A percentile compares a stretch with the other conserved stretches of the same genome.
Evolutionary conservation across 805 yeast species (phyloP).

Genomic region (Ogataea sp.): DNA sequence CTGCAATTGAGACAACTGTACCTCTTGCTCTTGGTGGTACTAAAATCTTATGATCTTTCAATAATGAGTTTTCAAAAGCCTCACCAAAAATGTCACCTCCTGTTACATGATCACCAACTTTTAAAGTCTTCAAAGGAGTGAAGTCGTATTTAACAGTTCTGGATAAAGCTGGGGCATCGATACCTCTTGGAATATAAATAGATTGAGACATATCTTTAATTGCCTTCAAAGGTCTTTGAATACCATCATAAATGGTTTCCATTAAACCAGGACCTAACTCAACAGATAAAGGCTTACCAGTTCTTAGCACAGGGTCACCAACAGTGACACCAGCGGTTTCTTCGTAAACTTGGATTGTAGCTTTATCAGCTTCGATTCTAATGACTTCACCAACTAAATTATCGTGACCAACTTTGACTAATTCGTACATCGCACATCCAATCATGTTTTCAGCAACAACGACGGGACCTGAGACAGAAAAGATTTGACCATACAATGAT

Average conservation of each 20-base stretch:
- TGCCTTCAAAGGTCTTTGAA: constrained; percentile 95
- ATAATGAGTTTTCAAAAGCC: constrained; percentile 86
- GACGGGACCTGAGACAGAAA: constrained; percentile 97
- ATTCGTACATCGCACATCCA: constrained; percentile 99
- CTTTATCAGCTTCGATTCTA: constrained; percentile 93
- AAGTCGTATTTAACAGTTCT: constrained; percentile 81
- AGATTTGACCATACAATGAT: constrained; percentile 78
- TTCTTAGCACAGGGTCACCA: constrained; percentile 97
- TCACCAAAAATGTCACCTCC: constrained; percentile 98
- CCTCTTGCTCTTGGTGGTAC: constrained; percentile 99
- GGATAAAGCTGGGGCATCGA: constrained; percentile 90
- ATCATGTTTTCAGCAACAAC: constrained; percentile 97
- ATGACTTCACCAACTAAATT: constrained; percentile 97
- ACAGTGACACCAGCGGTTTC: constrained; percentile 99
- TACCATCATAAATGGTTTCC: constrained; percentile 99
- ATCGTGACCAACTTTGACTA: constrained; percentile 96
- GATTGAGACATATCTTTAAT: constrained; percentile 83
- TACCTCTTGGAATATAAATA: constrained; percentile 98
- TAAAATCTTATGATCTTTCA: constrained; percentile 87
- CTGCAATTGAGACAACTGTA: constrained; percentile 84
- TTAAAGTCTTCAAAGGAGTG: constrained; percentile 59
- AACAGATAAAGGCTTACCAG: constrained; percentile 98
- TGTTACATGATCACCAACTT: constrained; percentile 94
- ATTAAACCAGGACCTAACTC: constrained; percentile 98
- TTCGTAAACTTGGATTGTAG: constrained; percentile 97